These are phyloP conservation scores for Aspergillus sparsus DNA, from an alignment of 495 filamentous ascomycete genomes.

Conservation along the genomic window DNA sequence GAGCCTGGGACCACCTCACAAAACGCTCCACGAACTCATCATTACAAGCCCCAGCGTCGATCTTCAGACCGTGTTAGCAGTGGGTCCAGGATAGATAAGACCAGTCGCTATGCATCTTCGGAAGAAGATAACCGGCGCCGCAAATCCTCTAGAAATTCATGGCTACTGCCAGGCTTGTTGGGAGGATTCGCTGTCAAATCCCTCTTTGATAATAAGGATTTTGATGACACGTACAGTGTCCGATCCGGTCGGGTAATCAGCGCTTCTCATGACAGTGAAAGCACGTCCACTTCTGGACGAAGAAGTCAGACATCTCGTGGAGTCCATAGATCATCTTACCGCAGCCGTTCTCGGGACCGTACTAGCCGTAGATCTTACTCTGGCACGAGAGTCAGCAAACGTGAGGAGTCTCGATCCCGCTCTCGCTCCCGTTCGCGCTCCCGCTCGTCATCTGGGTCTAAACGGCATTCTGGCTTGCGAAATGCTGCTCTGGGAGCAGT, in stretches of 20 bases:
- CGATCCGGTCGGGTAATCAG: slow-evolving; percentile 46
- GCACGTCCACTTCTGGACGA: slow-evolving; percentile 38
- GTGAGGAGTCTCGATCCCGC: slow-evolving; percentile 19
- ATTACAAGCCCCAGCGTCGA: slow-evolving; percentile 49
- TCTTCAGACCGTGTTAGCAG: slow-evolving; percentile 50
- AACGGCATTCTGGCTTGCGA: slow-evolving; percentile 38
- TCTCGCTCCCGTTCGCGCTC: slow-evolving; percentile 46
- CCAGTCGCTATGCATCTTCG: slow-evolving; percentile 58
- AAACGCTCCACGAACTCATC: slow-evolving; percentile 67
- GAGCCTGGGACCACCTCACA: slow-evolving; percentile 58
- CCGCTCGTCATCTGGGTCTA: slow-evolving; percentile 35
- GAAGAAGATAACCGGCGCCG: slow-evolving; percentile 54
- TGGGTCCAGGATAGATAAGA: slow-evolving; percentile 54
- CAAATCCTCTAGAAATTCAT: slow-evolving; percentile 45
- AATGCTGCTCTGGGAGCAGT: slow-evolving; percentile 49
- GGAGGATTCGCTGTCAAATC: slow-evolving; percentile 58
- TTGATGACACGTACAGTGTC: slow-evolving; percentile 61
- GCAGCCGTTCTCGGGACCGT: slow-evolving; percentile 37
- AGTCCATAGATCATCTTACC: slow-evolving; percentile 37
- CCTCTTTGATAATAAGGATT: slow-evolving; percentile 54
- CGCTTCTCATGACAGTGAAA: slow-evolving; percentile 40
- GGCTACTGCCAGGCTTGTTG: slow-evolving; percentile 53
- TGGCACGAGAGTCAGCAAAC: slow-evolving; percentile 10
- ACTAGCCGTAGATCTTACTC: slow-evolving; percentile 27
- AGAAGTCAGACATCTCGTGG: slow-evolving; percentile 50